Evolutionary conservation across 2,329 filamentous ascomycete species (phyloP).

Genomic region (Drechslerella coelobrocha): DNA sequence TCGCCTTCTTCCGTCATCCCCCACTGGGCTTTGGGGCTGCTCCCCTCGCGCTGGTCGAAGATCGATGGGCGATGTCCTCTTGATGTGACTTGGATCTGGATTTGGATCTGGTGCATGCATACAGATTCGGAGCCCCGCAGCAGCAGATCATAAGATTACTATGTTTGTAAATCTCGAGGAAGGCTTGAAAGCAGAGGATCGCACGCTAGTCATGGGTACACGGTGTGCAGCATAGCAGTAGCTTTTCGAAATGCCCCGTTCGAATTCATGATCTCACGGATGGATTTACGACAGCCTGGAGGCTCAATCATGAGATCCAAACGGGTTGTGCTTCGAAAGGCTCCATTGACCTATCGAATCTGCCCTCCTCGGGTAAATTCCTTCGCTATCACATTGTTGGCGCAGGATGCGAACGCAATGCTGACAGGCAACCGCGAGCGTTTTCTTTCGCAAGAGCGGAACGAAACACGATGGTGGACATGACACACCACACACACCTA

Average conservation of each 20-base stretch:
- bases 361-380: too few species aligned
- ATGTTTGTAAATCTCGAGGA: background rate
- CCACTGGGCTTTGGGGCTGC: background rate
- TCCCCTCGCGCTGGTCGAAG: slow-evolving; percentile 7
- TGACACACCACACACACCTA: background rate
- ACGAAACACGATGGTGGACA: background rate
- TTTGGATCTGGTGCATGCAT: too few species aligned
- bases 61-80: too few species aligned
- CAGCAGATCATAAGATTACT: background rate
- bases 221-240: background rate
- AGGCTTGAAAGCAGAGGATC: background rate
- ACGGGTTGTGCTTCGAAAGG: too few species aligned
- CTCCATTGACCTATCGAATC: too few species aligned
- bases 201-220: background rate
- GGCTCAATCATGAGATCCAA: background rate
- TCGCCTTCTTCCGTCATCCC: slow-evolving; percentile 37
- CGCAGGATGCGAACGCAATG: background rate
- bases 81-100: background rate
- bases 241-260: background rate
- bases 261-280: background rate
- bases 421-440: background rate
- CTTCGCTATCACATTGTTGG: too few species aligned
- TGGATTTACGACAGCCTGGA: slow-evolving; percentile 1
- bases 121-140: too few species aligned
- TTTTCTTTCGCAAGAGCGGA: background rate